These are phyloP conservation scores for Physcia stellaris DNA, from an alignment of 495 filamentous ascomycete species.

Conservation along the genomic window DNA sequence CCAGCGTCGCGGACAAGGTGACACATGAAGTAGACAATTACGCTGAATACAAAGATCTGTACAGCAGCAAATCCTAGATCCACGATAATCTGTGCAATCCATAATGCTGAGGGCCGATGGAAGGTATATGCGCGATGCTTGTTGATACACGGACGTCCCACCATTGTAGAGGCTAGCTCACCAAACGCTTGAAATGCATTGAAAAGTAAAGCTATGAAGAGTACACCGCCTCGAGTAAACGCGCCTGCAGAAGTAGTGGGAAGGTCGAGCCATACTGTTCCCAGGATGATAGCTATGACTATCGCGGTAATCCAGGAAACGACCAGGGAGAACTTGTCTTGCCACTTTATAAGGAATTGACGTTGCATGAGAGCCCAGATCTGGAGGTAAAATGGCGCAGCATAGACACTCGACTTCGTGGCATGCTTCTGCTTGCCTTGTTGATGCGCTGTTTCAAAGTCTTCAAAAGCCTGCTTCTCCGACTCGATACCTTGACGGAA, in stretches of 20 bases:
- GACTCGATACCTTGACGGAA: too few species aligned
- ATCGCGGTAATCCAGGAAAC: conserved; percentile 33
- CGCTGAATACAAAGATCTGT: conserved; percentile 49
- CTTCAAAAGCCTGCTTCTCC: too few species aligned
- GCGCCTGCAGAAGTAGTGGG: conserved; percentile 49
- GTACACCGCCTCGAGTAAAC: conserved; percentile 52
- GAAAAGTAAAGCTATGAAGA: conserved; percentile 67
- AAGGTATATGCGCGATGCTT: conserved; percentile 62
- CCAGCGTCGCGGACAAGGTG: conserved; percentile 48
- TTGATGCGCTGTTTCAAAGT: too few species aligned
- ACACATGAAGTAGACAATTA: conserved; percentile 58
- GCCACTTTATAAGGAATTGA: conserved; percentile 59
- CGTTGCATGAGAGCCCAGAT: conserved; percentile 55
- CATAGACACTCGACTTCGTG: too few species aligned
- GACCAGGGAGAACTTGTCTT: conserved; percentile 55
- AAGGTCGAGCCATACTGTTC: conserved; percentile 58
- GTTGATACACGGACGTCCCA: conserved; percentile 45
- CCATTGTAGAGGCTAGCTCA: conserved; percentile 55
- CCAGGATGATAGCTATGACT: conserved; percentile 36
- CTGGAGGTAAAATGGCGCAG: too few species aligned
- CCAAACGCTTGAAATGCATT: conserved; percentile 44
- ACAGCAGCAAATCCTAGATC: conserved; percentile 54
- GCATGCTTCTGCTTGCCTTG: conserved; percentile 32
- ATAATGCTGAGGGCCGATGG: conserved; percentile 61
- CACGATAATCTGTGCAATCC: conserved; percentile 50